Evolutionary conservation across 169 alveolate genomes (phyloP).

Genomic region (Plasmodium knowlesi): DNA sequence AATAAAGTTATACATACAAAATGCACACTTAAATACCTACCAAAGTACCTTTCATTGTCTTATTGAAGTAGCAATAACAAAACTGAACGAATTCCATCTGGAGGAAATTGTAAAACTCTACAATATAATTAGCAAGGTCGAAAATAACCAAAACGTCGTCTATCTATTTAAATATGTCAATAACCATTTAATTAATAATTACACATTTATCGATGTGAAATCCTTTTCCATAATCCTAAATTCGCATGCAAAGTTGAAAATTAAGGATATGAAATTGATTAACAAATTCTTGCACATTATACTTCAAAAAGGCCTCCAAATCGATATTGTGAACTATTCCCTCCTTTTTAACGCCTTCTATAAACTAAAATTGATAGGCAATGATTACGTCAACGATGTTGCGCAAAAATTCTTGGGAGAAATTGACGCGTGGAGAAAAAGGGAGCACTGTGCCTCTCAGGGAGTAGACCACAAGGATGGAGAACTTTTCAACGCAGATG

Average conservation of each 20-base stretch:
- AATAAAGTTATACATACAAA: slow-evolving; percentile 62
- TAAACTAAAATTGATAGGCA: slow-evolving; percentile 29
- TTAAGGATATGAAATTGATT: slow-evolving; percentile 71
- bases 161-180: slow-evolving; percentile 64
- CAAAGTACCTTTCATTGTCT: slow-evolving; percentile 53
- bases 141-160: slow-evolving; percentile 55
- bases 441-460: background rate
- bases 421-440: slow-evolving; percentile 5
- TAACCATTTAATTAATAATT: slow-evolving; percentile 56
- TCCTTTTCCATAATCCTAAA: slow-evolving; percentile 61
- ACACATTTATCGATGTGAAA: slow-evolving; percentile 64
- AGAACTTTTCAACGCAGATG: background rate
- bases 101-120: slow-evolving; percentile 62
- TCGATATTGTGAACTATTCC: slow-evolving; percentile 63
- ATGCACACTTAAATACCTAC: slow-evolving; percentile 26
- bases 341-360: slow-evolving; percentile 65
- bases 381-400: slow-evolving; percentile 3
- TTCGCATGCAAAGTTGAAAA: slow-evolving; percentile 73
- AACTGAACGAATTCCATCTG: slow-evolving; percentile 41
- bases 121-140: slow-evolving; percentile 56
- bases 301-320: slow-evolving; percentile 22
- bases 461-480: background rate
- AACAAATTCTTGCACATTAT: slow-evolving; percentile 59
- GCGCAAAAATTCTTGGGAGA: slow-evolving; percentile 32
- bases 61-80: slow-evolving; percentile 48